phyloP scores from a whole-genome alignment of 2,329 filamentous ascomycete genomes.

The Pseudocercospora pini-densiflorae region DNA sequence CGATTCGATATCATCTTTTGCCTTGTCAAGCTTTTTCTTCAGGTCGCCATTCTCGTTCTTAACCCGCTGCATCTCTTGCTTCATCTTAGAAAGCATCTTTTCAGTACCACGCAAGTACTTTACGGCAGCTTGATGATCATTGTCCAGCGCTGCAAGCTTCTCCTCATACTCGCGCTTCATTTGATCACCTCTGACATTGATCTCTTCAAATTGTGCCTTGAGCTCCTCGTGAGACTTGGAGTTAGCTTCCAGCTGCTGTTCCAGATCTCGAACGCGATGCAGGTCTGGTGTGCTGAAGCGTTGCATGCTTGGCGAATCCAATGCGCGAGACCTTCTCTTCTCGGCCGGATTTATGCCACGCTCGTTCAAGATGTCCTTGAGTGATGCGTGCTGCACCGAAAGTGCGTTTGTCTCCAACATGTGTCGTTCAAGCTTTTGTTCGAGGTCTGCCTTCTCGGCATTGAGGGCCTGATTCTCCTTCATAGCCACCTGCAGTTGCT shows the following conservation, averaged over 20 bases:
- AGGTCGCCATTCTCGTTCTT: conserved; percentile 84
- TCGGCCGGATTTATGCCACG: conserved; percentile 81
- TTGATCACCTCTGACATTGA: conserved; percentile 80
- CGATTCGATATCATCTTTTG: conserved; percentile 32
- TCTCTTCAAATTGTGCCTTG: conserved; percentile 74
- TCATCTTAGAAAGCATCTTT: conserved; percentile 99
- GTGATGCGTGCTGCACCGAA: conserved; percentile 85
- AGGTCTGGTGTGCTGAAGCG: conserved; percentile 79
- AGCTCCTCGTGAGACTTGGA: conserved; percentile 84
- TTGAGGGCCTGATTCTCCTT: conserved; percentile 83
- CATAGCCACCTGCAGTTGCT: conserved; percentile 84
- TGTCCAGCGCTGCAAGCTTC: conserved; percentile 90
- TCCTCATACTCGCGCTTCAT: conserved; percentile 90
- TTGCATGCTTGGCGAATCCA: conserved; percentile 70
- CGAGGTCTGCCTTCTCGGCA: conserved; percentile 78
- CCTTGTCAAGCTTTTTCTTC: conserved; percentile 72
- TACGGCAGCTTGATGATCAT: conserved; percentile 96
- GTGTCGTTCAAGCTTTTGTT: conserved; percentile 80
- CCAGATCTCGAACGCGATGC: conserved; percentile 78
- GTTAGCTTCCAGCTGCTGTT: conserved; percentile 80
- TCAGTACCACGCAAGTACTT: conserved; percentile 99
- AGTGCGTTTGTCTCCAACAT: conserved; percentile 95
- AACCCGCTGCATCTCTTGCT: conserved; percentile 92
- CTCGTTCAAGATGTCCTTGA: conserved; percentile 91
- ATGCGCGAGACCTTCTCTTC: conserved; percentile 69